Base-by-base conservation (phyloP, 2,329 filamentous ascomycete genomes). In the Thermochaetoides dissita region DNA sequence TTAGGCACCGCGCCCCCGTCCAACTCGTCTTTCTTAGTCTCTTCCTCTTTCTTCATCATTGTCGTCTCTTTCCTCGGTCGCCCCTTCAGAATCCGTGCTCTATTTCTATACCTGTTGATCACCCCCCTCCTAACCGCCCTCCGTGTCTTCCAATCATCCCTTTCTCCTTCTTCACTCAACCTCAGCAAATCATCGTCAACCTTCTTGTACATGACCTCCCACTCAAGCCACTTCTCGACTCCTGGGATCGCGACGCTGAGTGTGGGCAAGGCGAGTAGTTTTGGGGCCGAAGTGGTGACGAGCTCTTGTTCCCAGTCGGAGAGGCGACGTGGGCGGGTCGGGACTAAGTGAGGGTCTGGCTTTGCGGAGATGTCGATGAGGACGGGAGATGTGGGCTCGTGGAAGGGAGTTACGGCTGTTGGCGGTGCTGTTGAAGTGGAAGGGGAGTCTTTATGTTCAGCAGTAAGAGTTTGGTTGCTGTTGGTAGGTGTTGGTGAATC, bases 181-280 rank as follows among this genome's bases (percentile, higher is more conserved):
- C 39, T 55, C 11, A 71, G 50, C 10, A 69, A 51, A 1, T 52
- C 52, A 7, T 54, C 51, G 44, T 75, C 71, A 1, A 71, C 61
- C 46, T 66, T 67, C 44, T 64, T 67, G 47, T 73, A 76, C 40
- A 69, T 58, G 3, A 67, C 57, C 46, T 74, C 65, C 42, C 65
- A 74, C 39, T 59, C 53, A 7, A 75, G 51, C 68, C 67, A 72
- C 29, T 66, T 50, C 36, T 68, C 62, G 17, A 72, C 45, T 0
- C 64, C 62, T 0, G 69, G 69, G 7, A 72, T 45, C 2, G 63
- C 55, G 5, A 74, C 54, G 0, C 65, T 67, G 36, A 78, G 53
- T 17, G 69, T 72, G 3, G 73, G 72, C 45, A 77, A 59, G 24
- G 69, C 71, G 9, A 78, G 47, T 42, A 77, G 53, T 34, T 62